These are phyloP conservation scores for Prosopis cineraria DNA, from an alignment of 306 rosid genomes.

Conservation along the genomic window DNA sequence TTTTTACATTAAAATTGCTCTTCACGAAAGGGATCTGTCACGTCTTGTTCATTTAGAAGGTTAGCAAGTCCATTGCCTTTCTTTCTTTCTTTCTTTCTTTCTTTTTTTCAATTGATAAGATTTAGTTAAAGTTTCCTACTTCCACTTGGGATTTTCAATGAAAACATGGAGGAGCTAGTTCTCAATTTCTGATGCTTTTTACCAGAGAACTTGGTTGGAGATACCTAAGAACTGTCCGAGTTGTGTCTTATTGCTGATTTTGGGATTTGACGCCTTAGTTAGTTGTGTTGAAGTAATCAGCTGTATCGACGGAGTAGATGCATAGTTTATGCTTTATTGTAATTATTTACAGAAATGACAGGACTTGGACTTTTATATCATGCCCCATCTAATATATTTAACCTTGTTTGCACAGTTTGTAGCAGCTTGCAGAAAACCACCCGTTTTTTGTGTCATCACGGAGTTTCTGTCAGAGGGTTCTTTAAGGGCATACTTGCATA, in stretches of 20 bases:
- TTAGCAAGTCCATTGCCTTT: neutral
- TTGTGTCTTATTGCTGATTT: neutral
- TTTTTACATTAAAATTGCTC: neutral
- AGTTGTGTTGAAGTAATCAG: neutral
- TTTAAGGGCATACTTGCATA: conserved; percentile 82
- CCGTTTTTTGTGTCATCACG: conserved; percentile 79
- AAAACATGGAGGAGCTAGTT: neutral
- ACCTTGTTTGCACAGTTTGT: conserved; percentile 60
- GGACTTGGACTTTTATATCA: conserved; percentile 4
- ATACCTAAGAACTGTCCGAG: neutral
- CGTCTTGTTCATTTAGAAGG: conserved; percentile 20
- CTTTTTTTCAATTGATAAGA: neutral
- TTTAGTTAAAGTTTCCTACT: neutral
- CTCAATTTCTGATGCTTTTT: neutral
- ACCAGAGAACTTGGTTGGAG: neutral
- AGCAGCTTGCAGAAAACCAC: conserved; percentile 87
- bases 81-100: no score
- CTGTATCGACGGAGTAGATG: conserved; percentile 1
- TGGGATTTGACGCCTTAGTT: conserved; percentile 16
- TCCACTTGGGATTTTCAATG: neutral
- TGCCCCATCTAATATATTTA: conserved; percentile 33
- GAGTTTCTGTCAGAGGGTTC: conserved; percentile 87
- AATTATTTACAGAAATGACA: neutral
- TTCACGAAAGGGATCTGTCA: conserved; percentile 20
- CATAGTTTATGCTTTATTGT: conserved; percentile 10